These are phyloP conservation scores for Neonectria ditissima DNA, from an alignment of 2,329 filamentous ascomycete genomes.

Conservation along the genomic window DNA sequence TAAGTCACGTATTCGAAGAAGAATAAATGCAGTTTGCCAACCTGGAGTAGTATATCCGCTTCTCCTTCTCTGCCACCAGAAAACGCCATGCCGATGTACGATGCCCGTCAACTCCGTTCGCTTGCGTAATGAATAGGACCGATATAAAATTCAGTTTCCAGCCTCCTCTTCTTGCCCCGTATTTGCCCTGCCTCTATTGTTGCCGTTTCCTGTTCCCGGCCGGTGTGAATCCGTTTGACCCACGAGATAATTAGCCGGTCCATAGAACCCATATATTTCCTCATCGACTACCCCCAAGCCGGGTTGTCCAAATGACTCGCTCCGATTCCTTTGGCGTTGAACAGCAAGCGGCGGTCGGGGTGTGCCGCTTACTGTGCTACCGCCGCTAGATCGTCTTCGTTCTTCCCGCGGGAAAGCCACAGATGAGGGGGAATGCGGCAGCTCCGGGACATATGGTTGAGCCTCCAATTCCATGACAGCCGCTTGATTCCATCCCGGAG, in stretches of 20 bases:
- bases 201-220: slow-evolving; percentile 29
- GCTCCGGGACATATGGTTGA: slow-evolving; percentile 51
- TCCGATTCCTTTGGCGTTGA: slow-evolving; percentile 42
- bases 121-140: slow-evolving; percentile 1
- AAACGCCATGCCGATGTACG: slow-evolving; percentile 1
- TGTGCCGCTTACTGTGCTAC: slow-evolving; percentile 36
- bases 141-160: not conserved
- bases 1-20: not conserved
- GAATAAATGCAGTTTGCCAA: not conserved
- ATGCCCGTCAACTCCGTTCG: slow-evolving; percentile 2
- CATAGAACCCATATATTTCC: slow-evolving; percentile 63
- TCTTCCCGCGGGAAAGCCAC: slow-evolving; percentile 36
- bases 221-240: slow-evolving; percentile 55
- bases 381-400: slow-evolving; percentile 44
- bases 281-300: slow-evolving; percentile 54
- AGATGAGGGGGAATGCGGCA: slow-evolving; percentile 48
- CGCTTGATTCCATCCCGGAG: slow-evolving; percentile 41
- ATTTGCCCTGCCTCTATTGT: not conserved
- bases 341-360: slow-evolving; percentile 42
- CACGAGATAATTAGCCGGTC: slow-evolving; percentile 52
- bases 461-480: slow-evolving; percentile 52
- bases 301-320: slow-evolving; percentile 39
- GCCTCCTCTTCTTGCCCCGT: not conserved
- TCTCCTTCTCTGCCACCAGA: not conserved
- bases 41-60: not conserved